Evolutionary conservation across 331 rosid species (phyloP).

Genomic region (Prunus yedoensis): DNA sequence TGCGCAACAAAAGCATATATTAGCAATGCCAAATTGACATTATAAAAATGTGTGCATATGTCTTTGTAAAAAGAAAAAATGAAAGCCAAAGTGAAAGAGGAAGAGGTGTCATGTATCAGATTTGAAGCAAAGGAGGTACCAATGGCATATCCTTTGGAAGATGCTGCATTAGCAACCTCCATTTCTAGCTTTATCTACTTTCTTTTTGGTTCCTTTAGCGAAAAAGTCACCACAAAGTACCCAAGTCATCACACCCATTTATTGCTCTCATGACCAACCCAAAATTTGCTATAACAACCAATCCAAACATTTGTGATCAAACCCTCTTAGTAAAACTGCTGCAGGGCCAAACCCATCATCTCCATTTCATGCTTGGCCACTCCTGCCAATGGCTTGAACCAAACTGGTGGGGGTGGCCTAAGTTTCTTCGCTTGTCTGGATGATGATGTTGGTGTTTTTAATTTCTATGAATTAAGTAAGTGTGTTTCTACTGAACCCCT

Average conservation of each 20-base stretch:
- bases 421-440: constrained; percentile 3
- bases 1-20: constrained; percentile 12
- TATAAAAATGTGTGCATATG: constrained; percentile 1
- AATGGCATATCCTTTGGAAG: constrained; percentile 86
- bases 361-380: constrained; percentile 38
- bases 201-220: constrained; percentile 22
- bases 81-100: constrained; percentile 7
- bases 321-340: constrained; percentile 44
- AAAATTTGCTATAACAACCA: constrained; percentile 47
- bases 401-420: constrained; percentile 27
- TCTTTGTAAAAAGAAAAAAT: constrained; percentile 20
- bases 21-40: constrained; percentile 6
- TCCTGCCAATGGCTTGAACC: constrained; percentile 17
- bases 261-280: constrained; percentile 57
- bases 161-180: constrained; percentile 57
- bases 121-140: constrained; percentile 32
- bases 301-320: constrained; percentile 39
- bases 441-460: constrained; percentile 8
- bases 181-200: constrained; percentile 34
- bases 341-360: constrained; percentile 24
- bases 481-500: constrained; percentile 2
- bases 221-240: constrained; percentile 16
- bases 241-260: constrained; percentile 59
- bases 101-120: constrained; percentile 33
- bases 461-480: not conserved